These are phyloP conservation scores for Acanthochlamys bracteata DNA, from an alignment of 106 monocot species.

Conservation along the genomic window DNA sequence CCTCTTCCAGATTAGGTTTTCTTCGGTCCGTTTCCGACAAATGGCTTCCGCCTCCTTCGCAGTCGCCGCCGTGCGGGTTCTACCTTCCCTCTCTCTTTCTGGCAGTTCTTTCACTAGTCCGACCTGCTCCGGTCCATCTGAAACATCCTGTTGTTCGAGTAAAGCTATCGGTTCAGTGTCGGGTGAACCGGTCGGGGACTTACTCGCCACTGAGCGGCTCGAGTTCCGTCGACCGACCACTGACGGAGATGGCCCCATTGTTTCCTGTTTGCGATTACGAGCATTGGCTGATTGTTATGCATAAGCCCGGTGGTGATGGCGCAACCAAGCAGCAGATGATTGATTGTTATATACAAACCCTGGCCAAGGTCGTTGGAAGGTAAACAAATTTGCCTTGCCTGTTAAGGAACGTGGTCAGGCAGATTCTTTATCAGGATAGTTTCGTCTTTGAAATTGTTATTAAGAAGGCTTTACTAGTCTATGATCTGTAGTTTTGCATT, in stretches of 20 bases:
- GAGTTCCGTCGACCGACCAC: slow-evolving; percentile 39
- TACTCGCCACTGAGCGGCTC: slow-evolving; percentile 43
- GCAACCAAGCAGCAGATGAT: slow-evolving; percentile 76
- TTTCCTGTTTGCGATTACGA: slow-evolving; percentile 75
- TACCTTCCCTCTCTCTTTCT: slow-evolving; percentile 6
- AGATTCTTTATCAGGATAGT: no score
- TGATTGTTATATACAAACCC: slow-evolving; percentile 69
- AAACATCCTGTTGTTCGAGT: neutral
- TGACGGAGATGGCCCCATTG: slow-evolving; percentile 70
- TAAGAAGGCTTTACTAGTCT: no score
- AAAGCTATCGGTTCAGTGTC: slow-evolving; percentile 19
- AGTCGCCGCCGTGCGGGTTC: neutral
- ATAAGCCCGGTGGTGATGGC: slow-evolving; percentile 54
- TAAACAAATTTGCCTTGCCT: slow-evolving; percentile 3
- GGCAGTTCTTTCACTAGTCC: neutral
- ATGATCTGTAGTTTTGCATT: no score
- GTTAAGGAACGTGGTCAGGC: no score
- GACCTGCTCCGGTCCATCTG: neutral
- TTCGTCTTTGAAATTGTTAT: no score
- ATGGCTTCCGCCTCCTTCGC: slow-evolving; percentile 7
- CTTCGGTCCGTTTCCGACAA: no score
- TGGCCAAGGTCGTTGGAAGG: slow-evolving; percentile 80
- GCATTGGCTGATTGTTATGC: slow-evolving; percentile 85
- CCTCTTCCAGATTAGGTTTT: no score
- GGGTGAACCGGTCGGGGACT: slow-evolving; percentile 12